Conservation (phyloP, 768 basidiomycete species). For the Boletus rubescentipes region DNA sequence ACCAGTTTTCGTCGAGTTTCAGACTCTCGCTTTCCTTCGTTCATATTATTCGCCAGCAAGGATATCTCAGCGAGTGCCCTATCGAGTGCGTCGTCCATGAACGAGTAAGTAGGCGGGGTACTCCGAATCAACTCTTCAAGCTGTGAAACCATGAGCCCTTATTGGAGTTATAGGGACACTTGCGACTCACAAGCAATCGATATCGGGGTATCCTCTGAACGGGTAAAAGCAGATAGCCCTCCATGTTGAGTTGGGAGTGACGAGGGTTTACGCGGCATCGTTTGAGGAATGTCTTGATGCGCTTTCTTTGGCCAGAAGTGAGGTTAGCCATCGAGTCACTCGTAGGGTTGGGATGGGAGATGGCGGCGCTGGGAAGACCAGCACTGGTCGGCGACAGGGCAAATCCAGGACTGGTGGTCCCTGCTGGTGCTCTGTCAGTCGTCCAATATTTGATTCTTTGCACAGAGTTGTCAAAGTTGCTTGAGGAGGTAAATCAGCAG, state of each 20-base stretch:
- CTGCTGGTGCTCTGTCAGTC: conserved; percentile 48
- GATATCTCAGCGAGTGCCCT: conserved; percentile 86
- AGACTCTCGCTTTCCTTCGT: conserved; percentile 95
- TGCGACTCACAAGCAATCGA: conserved; percentile 73
- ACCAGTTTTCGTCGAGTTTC: conserved; percentile 91
- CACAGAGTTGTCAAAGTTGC: conserved; percentile 93
- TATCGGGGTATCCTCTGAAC: conserved; percentile 98
- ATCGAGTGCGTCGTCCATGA: conserved; percentile 80
- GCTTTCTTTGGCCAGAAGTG: conserved; percentile 78
- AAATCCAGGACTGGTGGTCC: conserved; percentile 36
- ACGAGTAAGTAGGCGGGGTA: conserved; percentile 78
- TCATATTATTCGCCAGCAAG: conserved; percentile 90
- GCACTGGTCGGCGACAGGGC: conserved; percentile 55
- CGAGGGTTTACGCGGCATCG: conserved; percentile 85
- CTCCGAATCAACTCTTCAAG: conserved; percentile 83
- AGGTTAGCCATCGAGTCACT: conserved; percentile 52
- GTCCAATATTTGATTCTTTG: conserved; percentile 88
- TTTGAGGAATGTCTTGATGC: conserved; percentile 87
- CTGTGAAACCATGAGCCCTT: conserved; percentile 27
- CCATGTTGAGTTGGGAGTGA: conserved; percentile 91
- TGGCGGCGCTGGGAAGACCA: conserved; percentile 53
- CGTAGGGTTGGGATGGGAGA: conserved; percentile 43
- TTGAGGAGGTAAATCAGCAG: conserved; percentile 32
- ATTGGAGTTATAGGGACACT: conserved; percentile 1
- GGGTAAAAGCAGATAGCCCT: conserved; percentile 91